Evolutionary conservation across 1,139 yeast genomes (phyloP), one percentile per base, ranked within the genome.

Genomic region (Yamadazyma dushanensis): DNA sequence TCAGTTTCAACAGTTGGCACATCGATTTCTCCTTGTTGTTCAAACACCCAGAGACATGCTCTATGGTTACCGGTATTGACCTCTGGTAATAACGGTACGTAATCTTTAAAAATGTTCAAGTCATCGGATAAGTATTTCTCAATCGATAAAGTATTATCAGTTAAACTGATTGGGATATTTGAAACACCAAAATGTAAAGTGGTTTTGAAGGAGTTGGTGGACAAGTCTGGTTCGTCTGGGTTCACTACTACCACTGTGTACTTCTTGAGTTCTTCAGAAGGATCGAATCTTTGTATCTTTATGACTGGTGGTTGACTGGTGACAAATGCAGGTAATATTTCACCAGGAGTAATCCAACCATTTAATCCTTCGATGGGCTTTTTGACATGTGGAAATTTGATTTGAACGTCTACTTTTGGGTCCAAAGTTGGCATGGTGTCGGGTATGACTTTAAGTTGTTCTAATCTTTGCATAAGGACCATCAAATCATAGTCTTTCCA

Each of bases 341-440:
- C 68, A 32, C 97, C 98, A 9, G 97, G 96, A 37, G 75, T 81
- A 27, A 90, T 64, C 87, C 87, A 81, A 44, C 70, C 73, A 28
- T 54, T 44, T 35, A 70, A 68, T 33, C 63, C 65, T 3, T 21
- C 21, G 2, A 32, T 8, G 40, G 78, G 73, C 15, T 76, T 66
- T 37, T 74, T 70, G 34, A 79, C 79, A 45, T 85, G 86, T 29
- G 84, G 82, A 57, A 92, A 92, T 60, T 78, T 82, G 32, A 94
- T 59, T 36, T 76, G 69, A 8, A 92, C 88, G 35, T 85, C 87
- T 11, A 79, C 94, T 44, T 72, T 65, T 14, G 98, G 97, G n/a
- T 75, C 80, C 40, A 92, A 63, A 0, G 97, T 88, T 16, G 97
- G 94, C 56, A 92, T 58, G 2, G 97, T 89, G 57, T 92, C 98